Evolutionary conservation across 805 yeast species (phyloP), one percentile per base, ranked within the genome.

Genomic region (Naumovozyma baii): DNA sequence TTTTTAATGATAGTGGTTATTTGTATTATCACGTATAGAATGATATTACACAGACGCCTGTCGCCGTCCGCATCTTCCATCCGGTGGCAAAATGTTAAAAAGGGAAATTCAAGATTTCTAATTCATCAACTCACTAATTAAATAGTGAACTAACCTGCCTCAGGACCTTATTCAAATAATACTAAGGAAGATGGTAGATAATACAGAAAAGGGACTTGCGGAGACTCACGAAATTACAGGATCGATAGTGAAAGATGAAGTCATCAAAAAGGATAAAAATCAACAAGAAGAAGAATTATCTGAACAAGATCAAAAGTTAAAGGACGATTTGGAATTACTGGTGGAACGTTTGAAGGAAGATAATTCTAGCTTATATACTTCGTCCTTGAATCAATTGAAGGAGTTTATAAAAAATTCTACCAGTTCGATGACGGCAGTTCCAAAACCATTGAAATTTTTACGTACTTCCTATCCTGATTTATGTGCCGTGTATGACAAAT

Each of bases 371-470:
- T 42, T 76, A 16, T 83, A 84, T 56, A 63, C 64, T 28, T 65
- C 76, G 10, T 73, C 86, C n/a, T 70, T 92, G 50, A 70, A 71
- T 32, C 70, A 79, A 38, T 72, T 92, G 61, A 87, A 86, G 56
- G 74, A 71, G 36, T 76, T 76, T 52, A 88, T 92, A 53, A 77
- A 85, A 49, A 94, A 92, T 40, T 83, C 96, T 10, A 92, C 99
- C 2, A 84, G 96, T 30, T 88, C 96, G 7, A 92, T 92, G 96
- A 92, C 98, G 2, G 99, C 99, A 2, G 98, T 92, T 38, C 99
- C 99, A 30, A 92, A 92, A 63, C 99, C 99, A 4, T 74, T 92
- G 65, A 94, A 92, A 68, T 92, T 92, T 59, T 72, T 92, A 48
- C 78, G 95, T 55, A 95, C 96, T 5, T 84, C 78, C 55, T 92